phyloP scores from a whole-genome alignment of 495 filamentous ascomycete species.

The Podospora pseudocomata region DNA sequence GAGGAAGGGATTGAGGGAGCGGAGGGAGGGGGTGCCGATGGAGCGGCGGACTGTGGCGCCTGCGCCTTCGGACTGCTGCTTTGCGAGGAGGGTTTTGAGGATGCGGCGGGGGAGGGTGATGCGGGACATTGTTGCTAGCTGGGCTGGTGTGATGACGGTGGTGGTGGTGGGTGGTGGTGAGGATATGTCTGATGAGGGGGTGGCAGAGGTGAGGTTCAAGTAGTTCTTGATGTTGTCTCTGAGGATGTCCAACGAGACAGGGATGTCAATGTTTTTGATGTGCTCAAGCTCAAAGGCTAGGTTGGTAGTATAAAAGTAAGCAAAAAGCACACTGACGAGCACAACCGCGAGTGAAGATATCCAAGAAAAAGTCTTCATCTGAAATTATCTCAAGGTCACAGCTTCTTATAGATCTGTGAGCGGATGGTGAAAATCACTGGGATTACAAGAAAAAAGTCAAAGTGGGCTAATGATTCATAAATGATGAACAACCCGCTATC shows the following conservation, averaged over 20 bases:
- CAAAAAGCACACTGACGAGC: background rate
- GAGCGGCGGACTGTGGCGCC: constrained; percentile 85
- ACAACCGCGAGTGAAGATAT: background rate
- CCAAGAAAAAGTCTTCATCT: background rate
- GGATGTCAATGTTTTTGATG: background rate
- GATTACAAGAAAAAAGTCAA: background rate
- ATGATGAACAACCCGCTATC: background rate
- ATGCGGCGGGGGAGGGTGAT: constrained; percentile 74
- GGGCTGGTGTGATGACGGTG: background rate
- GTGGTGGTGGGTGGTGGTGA: background rate
- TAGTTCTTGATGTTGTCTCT: background rate
- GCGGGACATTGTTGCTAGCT: constrained; percentile 28
- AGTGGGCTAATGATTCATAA: background rate
- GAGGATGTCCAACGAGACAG: background rate
- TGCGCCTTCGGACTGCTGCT: constrained; percentile 85
- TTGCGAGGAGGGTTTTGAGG: constrained; percentile 73
- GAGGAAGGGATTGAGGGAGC: constrained; percentile 89
- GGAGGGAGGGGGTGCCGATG: constrained; percentile 77
- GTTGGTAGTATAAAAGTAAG: background rate
- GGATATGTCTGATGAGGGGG: background rate
- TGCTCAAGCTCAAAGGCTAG: background rate
- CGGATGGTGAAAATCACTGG: background rate
- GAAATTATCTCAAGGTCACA: background rate
- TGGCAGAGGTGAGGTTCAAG: background rate
- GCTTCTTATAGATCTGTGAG: too few species aligned